These are phyloP conservation scores for Ophiostoma sp. DNA, from an alignment of 2,329 filamentous ascomycete genomes.

Conservation along the genomic window DNA sequence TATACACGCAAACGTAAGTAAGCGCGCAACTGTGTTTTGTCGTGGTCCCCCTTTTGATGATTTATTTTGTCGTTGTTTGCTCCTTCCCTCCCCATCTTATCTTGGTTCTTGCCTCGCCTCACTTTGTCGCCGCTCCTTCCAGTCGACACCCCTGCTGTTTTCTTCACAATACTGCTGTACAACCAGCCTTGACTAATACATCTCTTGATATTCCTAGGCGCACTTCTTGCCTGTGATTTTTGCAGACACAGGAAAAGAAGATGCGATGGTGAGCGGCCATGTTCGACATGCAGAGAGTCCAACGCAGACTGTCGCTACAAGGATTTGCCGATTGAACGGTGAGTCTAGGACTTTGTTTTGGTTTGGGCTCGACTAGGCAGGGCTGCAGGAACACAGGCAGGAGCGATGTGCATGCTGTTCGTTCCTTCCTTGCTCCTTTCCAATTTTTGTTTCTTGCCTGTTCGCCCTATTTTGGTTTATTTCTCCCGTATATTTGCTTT, in stretches of 20 bases:
- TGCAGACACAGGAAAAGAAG: slow-evolving; percentile 43
- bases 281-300: slow-evolving; percentile 42
- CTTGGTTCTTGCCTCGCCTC: neutral
- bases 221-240: slow-evolving; percentile 45
- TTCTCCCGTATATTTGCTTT: neutral
- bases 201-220: slow-evolving; percentile 35
- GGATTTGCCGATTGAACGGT: slow-evolving; percentile 38
- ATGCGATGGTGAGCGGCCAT: slow-evolving; percentile 43
- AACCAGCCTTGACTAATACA: neutral
- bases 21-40: slow-evolving; percentile 22
- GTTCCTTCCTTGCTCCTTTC: neutral
- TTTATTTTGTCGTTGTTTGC: neutral
- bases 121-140: neutral
- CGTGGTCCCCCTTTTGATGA: neutral
- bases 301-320: slow-evolving; percentile 44
- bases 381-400: neutral
- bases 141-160: neutral
- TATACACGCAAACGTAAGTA: slow-evolving; percentile 41
- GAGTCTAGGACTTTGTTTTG: neutral
- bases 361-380: neutral
- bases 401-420: neutral
- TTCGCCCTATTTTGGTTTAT: neutral
- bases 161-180: neutral
- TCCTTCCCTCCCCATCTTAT: neutral
- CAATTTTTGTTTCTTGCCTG: neutral